A percentile compares a stretch with the other conserved stretches of the same genome.
Evolutionary conservation across 2,329 filamentous ascomycete genomes (phyloP).

Genomic region (Clarireedia sp.): DNA sequence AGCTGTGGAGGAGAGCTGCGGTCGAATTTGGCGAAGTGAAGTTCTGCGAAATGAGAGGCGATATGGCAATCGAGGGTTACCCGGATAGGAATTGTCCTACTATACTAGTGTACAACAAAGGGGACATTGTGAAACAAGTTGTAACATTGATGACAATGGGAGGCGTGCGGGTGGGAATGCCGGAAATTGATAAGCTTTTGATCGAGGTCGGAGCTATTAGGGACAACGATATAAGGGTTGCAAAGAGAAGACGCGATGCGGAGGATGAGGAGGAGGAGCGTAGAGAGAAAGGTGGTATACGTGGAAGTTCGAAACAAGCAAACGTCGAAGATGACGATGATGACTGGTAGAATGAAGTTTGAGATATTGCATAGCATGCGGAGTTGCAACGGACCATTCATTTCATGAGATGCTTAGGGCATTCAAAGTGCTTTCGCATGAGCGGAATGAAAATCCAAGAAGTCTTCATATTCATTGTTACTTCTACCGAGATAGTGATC

Average conservation of each 20-base stretch:
- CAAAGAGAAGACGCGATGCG: conserved; percentile 25
- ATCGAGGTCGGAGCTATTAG: conserved; percentile 75
- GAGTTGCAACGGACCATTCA: conserved; percentile 1
- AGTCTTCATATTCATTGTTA: too few relatives aligned
- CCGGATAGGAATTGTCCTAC: conserved; percentile 93
- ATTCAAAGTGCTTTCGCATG: neutral
- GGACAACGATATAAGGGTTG: conserved; percentile 68
- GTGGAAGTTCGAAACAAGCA: conserved; percentile 18
- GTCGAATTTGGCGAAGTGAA: conserved; percentile 87
- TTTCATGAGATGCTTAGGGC: neutral
- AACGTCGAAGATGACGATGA: conserved; percentile 36
- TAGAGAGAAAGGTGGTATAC: conserved; percentile 25
- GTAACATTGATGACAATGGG: conserved; percentile 79
- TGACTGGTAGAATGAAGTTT: conserved; percentile 2
- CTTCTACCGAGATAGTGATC: too few relatives aligned
- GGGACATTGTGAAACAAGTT: conserved; percentile 84
- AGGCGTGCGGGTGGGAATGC: conserved; percentile 61
- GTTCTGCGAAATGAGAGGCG: conserved; percentile 90
- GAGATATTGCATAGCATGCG: conserved; percentile 7
- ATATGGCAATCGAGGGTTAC: conserved; percentile 93
- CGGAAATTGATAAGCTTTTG: conserved; percentile 72
- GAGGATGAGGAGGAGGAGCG: conserved; percentile 28
- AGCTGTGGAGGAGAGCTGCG: conserved; percentile 81
- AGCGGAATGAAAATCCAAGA: too few relatives aligned
- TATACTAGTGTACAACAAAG: conserved; percentile 84